Conservation (phyloP, 2,329 filamentous ascomycete species). For the Aspergillus sp. region DNA sequence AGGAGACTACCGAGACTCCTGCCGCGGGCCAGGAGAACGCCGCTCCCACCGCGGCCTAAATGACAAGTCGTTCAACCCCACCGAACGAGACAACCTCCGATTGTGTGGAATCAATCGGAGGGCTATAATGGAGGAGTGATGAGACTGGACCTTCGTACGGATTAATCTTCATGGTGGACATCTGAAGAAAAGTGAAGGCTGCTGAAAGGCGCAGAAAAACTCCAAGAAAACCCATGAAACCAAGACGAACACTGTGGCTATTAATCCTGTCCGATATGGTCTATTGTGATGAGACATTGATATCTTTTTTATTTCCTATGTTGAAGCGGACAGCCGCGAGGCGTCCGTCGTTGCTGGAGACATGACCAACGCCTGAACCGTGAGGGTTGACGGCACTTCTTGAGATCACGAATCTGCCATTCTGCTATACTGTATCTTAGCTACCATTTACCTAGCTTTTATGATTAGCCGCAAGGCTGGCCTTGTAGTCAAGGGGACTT, state of each 20-base stretch:
- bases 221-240: conserved; percentile 12
- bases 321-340: conserved; percentile 12
- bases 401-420: conserved; percentile 35
- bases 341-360: conserved; percentile 11
- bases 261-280: conserved; percentile 25
- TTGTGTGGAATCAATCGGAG: conserved; percentile 4
- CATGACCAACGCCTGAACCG: conserved; percentile 18
- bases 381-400: conserved; percentile 17
- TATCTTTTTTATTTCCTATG: conserved; percentile 17
- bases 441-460: conserved; percentile 34
- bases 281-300: conserved; percentile 19
- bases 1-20: conserved; percentile 40
- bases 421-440: conserved; percentile 41
- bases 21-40: conserved; percentile 35
- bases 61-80: conserved; percentile 22
- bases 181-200: background rate
- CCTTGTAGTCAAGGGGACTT: conserved; percentile 16
- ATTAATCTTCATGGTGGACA: conserved; percentile 5
- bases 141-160: conserved; percentile 18
- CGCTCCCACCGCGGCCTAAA: conserved; percentile 39
- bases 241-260: conserved; percentile 17
- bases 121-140: conserved; percentile 7
- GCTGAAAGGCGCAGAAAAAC: conserved; percentile 2
- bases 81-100: conserved; percentile 11
- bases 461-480: conserved; percentile 32